Evolutionary conservation across 345 rosid genomes (phyloP).

Genomic region (Aethionema arabicum): DNA sequence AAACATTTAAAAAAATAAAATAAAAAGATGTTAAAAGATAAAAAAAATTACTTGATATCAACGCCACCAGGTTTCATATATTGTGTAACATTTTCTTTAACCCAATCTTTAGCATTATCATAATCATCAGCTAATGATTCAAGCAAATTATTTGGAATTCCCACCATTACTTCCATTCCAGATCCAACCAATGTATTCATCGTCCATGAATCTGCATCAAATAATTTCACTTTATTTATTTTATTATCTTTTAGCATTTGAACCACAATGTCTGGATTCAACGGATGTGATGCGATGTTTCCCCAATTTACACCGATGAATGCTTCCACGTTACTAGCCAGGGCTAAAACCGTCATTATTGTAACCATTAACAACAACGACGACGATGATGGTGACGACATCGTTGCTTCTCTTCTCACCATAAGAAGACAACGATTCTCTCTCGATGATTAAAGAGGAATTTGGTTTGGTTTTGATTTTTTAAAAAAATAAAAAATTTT

Average conservation of each 20-base stretch:
- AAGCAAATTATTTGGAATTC: constrained; percentile 70
- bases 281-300: constrained; percentile 54
- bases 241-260: constrained; percentile 72
- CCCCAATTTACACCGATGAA: constrained; percentile 85
- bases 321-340: constrained; percentile 36
- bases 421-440: constrained; percentile 17
- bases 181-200: constrained; percentile 54
- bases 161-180: constrained; percentile 72
- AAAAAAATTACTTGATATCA: constrained; percentile 53
- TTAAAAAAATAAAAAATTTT: no score
- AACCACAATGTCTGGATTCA: constrained; percentile 57
- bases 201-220: constrained; percentile 63
- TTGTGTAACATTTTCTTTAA: constrained; percentile 58
- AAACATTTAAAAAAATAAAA: background rate
- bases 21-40: background rate
- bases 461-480: no score
- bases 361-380: constrained; percentile 17
- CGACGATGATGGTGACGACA: no score
- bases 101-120: constrained; percentile 64
- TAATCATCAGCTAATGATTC: constrained; percentile 33
- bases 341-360: constrained; percentile 34
- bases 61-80: constrained; percentile 52
- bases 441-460: no score
- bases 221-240: constrained; percentile 66
- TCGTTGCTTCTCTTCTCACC: constrained; percentile 34